phyloP scores from a whole-genome alignment of 2,329 filamentous ascomycete species.

The Fonsecaea pedrosoi region DNA sequence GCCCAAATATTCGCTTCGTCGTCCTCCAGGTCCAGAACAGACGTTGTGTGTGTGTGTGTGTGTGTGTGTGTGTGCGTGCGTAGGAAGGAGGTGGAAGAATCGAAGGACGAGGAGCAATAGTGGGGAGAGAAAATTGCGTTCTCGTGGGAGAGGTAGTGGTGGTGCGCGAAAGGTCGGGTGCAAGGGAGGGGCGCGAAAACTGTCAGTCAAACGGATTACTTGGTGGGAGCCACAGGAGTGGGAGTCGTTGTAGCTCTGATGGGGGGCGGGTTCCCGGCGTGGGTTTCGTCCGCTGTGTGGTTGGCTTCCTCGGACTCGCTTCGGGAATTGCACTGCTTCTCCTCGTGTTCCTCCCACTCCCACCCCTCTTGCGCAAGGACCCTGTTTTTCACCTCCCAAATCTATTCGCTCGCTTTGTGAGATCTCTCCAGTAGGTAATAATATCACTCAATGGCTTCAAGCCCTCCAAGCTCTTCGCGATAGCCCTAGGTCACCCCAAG shows the following conservation, averaged over 20 bases:
- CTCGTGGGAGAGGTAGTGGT: neutral
- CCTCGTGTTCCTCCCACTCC: neutral
- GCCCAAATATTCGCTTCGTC: neutral
- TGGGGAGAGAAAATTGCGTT: conserved; percentile 17
- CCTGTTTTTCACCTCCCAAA: neutral
- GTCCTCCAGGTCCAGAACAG: neutral
- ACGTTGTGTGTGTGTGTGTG: neutral
- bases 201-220: conserved; percentile 1
- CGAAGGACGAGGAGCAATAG: neutral
- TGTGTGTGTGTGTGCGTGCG: neutral
- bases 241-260: neutral
- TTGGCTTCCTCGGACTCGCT: conserved; percentile 6
- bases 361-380: neutral
- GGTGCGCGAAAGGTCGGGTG: conserved; percentile 10
- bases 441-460: conserved; percentile 10
- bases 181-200: conserved; percentile 18
- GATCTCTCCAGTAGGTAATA: conserved; percentile 1
- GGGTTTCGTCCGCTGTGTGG: neutral
- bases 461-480: neutral
- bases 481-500: neutral
- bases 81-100: conserved; percentile 3
- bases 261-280: conserved; percentile 11
- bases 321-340: conserved; percentile 23
- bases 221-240: conserved; percentile 9
- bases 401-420: neutral